Percentiles rank a stretch among this genome's conserved stretches.
These are phyloP conservation scores for Graphiopsis chlorocephala DNA, from an alignment of 2,329 filamentous ascomycete species.

Conservation along the genomic window DNA sequence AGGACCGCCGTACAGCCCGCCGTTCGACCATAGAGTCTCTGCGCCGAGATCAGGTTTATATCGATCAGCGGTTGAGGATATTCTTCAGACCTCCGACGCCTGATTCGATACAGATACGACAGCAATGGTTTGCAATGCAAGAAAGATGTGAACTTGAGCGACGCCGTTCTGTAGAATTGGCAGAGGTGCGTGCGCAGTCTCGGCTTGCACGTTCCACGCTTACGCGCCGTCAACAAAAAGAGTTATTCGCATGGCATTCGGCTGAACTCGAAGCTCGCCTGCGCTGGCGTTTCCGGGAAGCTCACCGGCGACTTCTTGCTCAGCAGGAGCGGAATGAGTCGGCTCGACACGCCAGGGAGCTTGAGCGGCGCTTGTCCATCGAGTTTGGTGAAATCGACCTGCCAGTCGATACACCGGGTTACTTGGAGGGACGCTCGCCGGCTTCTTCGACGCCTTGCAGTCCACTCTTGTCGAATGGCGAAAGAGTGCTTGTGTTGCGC, in stretches of 20 bases:
- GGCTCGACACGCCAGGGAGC: background rate
- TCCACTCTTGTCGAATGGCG: background rate
- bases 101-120: background rate
- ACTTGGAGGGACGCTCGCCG: background rate
- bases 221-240: background rate
- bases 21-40: background rate
- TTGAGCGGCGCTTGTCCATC: background rate
- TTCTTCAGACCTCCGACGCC: background rate
- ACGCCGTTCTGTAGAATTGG: background rate
- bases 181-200: background rate
- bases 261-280: background rate
- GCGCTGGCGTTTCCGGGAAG: background rate
- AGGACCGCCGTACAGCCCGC: background rate
- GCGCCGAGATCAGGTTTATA: background rate
- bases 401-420: background rate
- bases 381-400: constrained; percentile 4
- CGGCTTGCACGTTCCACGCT: background rate
- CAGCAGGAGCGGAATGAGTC: background rate
- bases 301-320: background rate
- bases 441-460: background rate
- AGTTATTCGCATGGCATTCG: background rate
- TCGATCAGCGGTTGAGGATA: background rate
- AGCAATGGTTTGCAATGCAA: background rate
- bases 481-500: background rate
- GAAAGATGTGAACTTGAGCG: background rate